Percentiles rank a stretch among this genome's conserved stretches.
These are phyloP conservation scores for Colletotrichum tropicale DNA, from an alignment of 2,329 filamentous ascomycete species.

Conservation along the genomic window DNA sequence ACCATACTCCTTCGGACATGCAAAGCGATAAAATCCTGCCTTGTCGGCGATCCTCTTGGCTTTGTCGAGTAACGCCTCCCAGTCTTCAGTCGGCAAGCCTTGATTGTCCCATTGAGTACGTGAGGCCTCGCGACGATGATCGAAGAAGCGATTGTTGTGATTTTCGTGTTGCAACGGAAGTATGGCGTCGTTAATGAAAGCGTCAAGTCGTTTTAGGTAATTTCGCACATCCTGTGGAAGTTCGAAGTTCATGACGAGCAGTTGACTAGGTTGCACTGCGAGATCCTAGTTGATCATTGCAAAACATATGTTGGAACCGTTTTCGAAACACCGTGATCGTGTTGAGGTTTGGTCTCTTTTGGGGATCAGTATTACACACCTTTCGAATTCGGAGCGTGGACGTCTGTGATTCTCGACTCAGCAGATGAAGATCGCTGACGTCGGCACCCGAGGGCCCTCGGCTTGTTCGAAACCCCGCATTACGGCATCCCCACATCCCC, in stretches of 20 bases:
- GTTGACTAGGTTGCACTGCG: neutral
- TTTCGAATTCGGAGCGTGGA: neutral
- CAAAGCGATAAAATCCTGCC: neutral
- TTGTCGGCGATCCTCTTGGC: neutral
- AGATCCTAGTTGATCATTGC: neutral
- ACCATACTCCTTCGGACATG: neutral
- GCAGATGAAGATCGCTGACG: neutral
- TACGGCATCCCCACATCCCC: neutral
- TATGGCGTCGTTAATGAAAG: neutral
- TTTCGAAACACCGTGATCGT: neutral
- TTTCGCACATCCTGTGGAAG: neutral
- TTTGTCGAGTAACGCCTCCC: neutral
- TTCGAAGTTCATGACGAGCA: neutral
- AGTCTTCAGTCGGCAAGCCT: neutral
- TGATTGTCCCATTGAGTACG: neutral
- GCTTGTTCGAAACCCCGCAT: neutral
- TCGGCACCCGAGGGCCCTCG: neutral
- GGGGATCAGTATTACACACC: rapidly evolving
- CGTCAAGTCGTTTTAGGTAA: neutral
- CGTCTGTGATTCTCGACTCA: neutral
- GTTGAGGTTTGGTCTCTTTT: neutral
- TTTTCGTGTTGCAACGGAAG: neutral
- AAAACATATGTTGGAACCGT: neutral
- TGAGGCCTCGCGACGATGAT: neutral
- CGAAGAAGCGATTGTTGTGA: neutral